Base-by-base conservation (phyloP, 2,329 filamentous ascomycete genomes). In the Colletotrichum lentis region DNA sequence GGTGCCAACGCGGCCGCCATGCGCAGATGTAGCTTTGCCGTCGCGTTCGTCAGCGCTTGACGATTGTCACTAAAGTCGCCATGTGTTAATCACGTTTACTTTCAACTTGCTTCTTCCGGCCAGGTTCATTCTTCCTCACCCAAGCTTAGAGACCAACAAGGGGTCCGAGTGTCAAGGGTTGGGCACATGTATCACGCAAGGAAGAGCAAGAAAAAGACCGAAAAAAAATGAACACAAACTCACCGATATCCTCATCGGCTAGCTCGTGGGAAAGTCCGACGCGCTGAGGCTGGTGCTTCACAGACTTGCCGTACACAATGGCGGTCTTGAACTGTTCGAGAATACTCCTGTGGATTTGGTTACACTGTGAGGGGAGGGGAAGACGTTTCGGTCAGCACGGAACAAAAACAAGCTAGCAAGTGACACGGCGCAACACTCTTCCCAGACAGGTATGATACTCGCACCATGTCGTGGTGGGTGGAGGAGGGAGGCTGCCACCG, bases 261-360 rank as follows among this genome's bases (percentile, higher is more conserved):
- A 99, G 85, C 83, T 97, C 93, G 79, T 99, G 96, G 61, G 87
- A 84, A 72, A 99, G 86, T 57, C 96, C 96, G 71, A 98, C 96
- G 76, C 94, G 89, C 82, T 99, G 96, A 72, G 96, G 96, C 82
- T 98, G 96, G 83, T 99, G 96, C 86, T 98, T 98, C 73, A 98
- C 95, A 64, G 94, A 97, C 79, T 95, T 96, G 73, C 96, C 96
- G 80, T 98, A 99, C 49, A 99, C 96, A 77, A 99, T 91, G 62
- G 96, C 96, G 70, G 90, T 88, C 81, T 95, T 96, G 86, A 99
- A 99, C 74, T 97, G 91, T 74, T 99, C 96, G 64, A 96, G 86
- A 77, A 99, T 98, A 64, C 89, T 96, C 78, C 96, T 93, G 82
- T 99, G 96, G 78, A 99, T 99, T 73, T 93, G 88, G 82, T 97